Evolutionary conservation across 345 rosid genomes (phyloP).

Genomic region (Linum usitatissimum): DNA sequence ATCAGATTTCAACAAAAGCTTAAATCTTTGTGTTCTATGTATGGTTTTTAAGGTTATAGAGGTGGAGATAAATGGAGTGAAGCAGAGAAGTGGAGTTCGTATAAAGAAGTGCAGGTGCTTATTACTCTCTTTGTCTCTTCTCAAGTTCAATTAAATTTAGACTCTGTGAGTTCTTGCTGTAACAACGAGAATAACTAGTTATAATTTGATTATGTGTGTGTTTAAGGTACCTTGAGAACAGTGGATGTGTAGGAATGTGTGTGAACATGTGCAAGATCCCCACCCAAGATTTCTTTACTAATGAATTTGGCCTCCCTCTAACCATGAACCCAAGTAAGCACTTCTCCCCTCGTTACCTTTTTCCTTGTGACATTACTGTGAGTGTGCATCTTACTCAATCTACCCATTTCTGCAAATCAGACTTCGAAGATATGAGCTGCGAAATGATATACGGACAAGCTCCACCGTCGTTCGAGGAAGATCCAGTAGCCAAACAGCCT

Average conservation of each 20-base stretch:
- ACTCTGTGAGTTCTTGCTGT: too few relatives aligned
- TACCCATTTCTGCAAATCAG: constrained; percentile 19
- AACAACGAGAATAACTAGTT: too few relatives aligned
- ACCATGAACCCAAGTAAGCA: constrained; percentile 80
- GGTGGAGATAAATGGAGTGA: constrained; percentile 74
- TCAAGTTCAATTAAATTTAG: too few relatives aligned
- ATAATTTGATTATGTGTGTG: background rate
- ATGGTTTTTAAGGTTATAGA: constrained; percentile 42
- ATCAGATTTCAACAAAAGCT: too few relatives aligned
- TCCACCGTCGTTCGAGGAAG: constrained; percentile 72
- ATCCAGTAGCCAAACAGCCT: constrained; percentile 53
- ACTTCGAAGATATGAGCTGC: constrained; percentile 95
- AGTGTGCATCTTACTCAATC: too few relatives aligned
- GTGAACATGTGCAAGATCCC: constrained; percentile 96
- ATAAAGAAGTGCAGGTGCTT: constrained; percentile 69
- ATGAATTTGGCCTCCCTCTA: constrained; percentile 89
- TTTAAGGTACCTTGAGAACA: constrained; percentile 85
- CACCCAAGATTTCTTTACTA: constrained; percentile 96
- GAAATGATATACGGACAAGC: constrained; percentile 90
- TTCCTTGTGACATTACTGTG: too few relatives aligned
- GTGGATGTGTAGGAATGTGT: constrained; percentile 97
- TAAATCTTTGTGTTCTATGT: background rate
- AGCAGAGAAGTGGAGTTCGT: constrained; percentile 86
- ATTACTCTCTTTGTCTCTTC: background rate
- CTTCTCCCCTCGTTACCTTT: constrained; percentile 2